phyloP scores from a whole-genome alignment of 352 stramenopile species.

The Pythium plurisporium region DNA sequence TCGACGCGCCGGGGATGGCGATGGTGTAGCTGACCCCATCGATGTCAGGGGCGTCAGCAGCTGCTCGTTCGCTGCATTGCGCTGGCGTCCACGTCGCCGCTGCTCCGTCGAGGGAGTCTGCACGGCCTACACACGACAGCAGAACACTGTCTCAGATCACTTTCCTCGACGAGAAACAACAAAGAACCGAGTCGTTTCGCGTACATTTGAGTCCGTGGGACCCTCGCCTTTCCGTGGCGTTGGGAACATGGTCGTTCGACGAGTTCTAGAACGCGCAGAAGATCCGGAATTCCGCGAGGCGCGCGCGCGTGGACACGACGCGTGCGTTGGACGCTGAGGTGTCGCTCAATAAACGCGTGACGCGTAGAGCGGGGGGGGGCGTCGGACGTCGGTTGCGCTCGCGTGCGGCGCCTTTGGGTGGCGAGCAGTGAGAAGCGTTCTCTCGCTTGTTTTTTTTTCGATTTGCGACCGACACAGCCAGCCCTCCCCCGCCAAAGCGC shows the following conservation, averaged over 20 bases:
- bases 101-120: constrained; percentile 9
- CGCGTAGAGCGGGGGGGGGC: not conserved
- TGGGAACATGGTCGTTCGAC: constrained; percentile 1
- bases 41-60: constrained; percentile 4
- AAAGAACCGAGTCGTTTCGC: not conserved
- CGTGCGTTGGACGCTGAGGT: not conserved
- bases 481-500: constrained; percentile 16
- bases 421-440: not conserved
- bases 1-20: constrained; percentile 24
- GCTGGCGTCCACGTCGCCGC: constrained; percentile 10
- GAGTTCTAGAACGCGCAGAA: not conserved
- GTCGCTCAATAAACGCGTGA: not conserved
- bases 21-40: not conserved
- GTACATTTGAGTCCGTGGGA: constrained; percentile 1
- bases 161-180: too few relatives aligned
- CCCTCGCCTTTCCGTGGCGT: constrained; percentile 3
- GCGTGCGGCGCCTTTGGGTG: not conserved
- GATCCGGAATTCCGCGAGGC: constrained; percentile 1
- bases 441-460: constrained; percentile 11
- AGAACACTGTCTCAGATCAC: not conserved
- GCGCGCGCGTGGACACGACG: not conserved
- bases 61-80: not conserved
- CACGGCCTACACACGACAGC: not conserved
- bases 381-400: not conserved
- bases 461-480: constrained; percentile 24